Evolutionary conservation across 169 alveolate species (phyloP).

Genomic region (Cryptosporidium baileyi): DNA sequence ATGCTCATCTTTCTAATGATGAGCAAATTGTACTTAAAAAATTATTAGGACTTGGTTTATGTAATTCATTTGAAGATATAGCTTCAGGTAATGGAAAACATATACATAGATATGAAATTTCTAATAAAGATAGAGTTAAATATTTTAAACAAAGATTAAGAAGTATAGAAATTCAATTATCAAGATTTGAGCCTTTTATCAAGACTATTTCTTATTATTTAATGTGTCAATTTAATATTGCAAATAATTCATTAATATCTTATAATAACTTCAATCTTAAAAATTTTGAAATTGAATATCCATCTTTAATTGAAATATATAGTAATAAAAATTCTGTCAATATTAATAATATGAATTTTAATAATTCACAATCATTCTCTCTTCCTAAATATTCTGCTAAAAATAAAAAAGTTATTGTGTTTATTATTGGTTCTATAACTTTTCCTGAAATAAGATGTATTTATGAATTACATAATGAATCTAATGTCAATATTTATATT

Average conservation of each 20-base stretch:
- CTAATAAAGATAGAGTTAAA: slow-evolving; percentile 65
- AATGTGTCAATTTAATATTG: slow-evolving; percentile 36
- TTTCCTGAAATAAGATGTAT: slow-evolving; percentile 80
- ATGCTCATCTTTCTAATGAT: slow-evolving; percentile 31
- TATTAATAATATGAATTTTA: slow-evolving; percentile 18
- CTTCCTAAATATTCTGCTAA: slow-evolving; percentile 18
- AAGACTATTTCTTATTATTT: slow-evolving; percentile 32
- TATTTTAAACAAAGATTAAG: slow-evolving; percentile 55
- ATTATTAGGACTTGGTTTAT: slow-evolving; percentile 41
- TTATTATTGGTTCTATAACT: slow-evolving; percentile 81
- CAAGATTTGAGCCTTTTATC: slow-evolving; percentile 54
- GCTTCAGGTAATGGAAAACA: slow-evolving; percentile 62
- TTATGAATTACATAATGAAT: slow-evolving; percentile 74
- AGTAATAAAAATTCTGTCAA: background rate
- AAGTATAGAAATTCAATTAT: slow-evolving; percentile 12
- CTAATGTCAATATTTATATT: slow-evolving; percentile 77
- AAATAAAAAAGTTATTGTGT: slow-evolving; percentile 73
- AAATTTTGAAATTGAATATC: slow-evolving; percentile 37
- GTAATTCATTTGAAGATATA: slow-evolving; percentile 60
- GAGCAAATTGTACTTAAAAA: slow-evolving; percentile 54
- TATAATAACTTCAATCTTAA: slow-evolving; percentile 42
- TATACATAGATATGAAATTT: slow-evolving; percentile 10
- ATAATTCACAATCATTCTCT: slow-evolving; percentile 19
- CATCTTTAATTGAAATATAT: background rate
- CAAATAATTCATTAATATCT: slow-evolving; percentile 36